Base-by-base conservation (phyloP, 2,329 filamentous ascomycete genomes). In the Diplodia corticola region DNA sequence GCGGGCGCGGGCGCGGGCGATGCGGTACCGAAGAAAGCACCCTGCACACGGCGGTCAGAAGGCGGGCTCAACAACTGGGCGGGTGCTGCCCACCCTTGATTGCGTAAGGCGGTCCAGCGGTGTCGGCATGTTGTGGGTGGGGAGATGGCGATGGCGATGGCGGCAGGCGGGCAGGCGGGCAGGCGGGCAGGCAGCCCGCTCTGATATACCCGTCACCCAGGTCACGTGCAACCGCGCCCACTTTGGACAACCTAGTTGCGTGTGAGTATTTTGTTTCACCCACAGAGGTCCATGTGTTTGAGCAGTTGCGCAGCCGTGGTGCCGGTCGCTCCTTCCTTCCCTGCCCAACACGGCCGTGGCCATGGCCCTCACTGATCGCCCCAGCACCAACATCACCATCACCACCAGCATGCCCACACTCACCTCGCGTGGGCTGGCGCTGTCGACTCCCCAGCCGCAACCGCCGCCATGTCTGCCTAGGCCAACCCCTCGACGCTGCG, bases 71-170 rank as follows among this genome's bases (percentile, higher is more conserved):
- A 53, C 22, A 26, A 69, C 12, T 17, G 10, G 22, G 28, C 17
- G n/a, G 5, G 28, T 15, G 24, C 49, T 24, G 61, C 76, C 69
- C 77, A 80, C 81, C 71, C 77, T 77, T 65, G 79, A 78, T 69
- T 80, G 79, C 59, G 80, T 75, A 35, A 81, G 80, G 68, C 80
- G 77, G 69, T 84, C 82, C 68, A 84, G 77, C 60, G 80, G 80
- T 15, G 82, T 84, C 28, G 81, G 81, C 82, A 83, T 83, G 51
- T 35, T 28, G 60, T 12, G 37, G 37, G 12, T n/a, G 17, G 37
- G 33, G 20, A 6, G 20, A 22, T 13, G 46, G 51, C 2, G 20
- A 26, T n/a, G 15, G 26, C 44, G 46, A 40, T 10, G 22, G 26
- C 6, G 28, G 37, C 22, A 26, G 53, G n/a, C n/a, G n/a, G n/a